phyloP scores from a whole-genome alignment of 345 rosid species.

The Salix exigua region DNA sequence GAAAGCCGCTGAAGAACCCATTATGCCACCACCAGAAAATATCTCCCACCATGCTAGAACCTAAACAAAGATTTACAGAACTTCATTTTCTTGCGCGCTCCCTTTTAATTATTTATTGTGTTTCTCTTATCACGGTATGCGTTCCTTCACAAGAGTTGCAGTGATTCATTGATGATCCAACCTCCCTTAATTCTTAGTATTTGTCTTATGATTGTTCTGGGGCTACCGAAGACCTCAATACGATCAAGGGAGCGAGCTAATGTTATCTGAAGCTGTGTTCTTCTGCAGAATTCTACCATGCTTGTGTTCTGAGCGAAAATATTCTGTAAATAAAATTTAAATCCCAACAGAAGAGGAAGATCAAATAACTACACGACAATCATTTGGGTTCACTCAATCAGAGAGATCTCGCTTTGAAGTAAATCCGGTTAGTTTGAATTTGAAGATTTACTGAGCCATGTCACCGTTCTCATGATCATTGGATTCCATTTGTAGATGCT shows the following conservation, averaged over 20 bases:
- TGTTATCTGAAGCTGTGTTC: neutral
- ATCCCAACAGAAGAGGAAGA: neutral
- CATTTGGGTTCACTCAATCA: neutral
- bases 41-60: constrained; percentile 42
- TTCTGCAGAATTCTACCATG: neutral
- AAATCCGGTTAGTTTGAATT: constrained; percentile 6
- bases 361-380: neutral
- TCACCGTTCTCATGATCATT: constrained; percentile 23
- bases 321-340: neutral
- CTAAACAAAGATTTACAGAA: neutral
- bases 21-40: constrained; percentile 46
- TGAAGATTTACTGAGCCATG: constrained; percentile 14
- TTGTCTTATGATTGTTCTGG: constrained; percentile 29
- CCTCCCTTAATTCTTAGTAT: neutral
- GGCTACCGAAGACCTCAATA: neutral
- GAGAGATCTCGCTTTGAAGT: neutral
- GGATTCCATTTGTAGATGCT: constrained; percentile 14
- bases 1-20: constrained; percentile 35
- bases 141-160: constrained; percentile 13
- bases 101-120: neutral
- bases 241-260: constrained; percentile 6
- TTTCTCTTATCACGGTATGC: neutral
- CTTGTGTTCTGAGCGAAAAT: neutral
- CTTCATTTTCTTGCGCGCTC: neutral
- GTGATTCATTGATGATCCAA: constrained; percentile 12